These are phyloP conservation scores for Pythium phragmiticola DNA, from an alignment of 352 stramenopile species.

Conservation along the genomic window DNA sequence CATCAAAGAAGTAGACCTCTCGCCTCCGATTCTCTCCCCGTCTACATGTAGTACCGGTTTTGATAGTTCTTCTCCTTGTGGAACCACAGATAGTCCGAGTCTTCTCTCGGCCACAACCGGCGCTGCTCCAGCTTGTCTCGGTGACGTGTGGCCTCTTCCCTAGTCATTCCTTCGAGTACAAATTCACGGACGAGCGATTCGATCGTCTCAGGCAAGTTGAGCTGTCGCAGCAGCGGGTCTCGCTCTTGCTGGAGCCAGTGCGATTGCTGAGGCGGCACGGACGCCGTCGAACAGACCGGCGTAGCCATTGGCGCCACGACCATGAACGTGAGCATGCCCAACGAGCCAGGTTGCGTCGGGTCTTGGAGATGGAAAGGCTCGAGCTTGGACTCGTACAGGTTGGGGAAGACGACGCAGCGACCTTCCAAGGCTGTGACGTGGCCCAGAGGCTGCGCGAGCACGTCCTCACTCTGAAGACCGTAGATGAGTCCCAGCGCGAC, in stretches of 20 bases:
- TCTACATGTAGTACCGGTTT: background rate
- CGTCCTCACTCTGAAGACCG: slow-evolving; percentile 8
- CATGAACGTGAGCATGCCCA: slow-evolving; percentile 28
- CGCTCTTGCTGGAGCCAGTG: background rate
- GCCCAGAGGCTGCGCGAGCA: slow-evolving; percentile 24
- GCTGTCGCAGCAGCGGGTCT: background rate
- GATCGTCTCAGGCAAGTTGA: background rate
- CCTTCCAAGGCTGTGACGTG: slow-evolving; percentile 12
- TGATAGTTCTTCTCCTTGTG: background rate
- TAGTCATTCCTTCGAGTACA: background rate
- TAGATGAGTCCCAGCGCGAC: slow-evolving; percentile 19
- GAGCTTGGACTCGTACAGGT: slow-evolving; percentile 30
- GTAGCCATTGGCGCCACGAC: background rate
- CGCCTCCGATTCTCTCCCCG: background rate
- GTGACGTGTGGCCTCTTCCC: background rate
- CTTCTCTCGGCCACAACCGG: background rate
- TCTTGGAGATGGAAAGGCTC: slow-evolving; percentile 30
- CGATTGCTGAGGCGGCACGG: background rate
- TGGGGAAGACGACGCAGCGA: slow-evolving; percentile 35
- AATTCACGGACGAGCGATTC: background rate
- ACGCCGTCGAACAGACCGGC: background rate
- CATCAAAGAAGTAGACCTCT: background rate
- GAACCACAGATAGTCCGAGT: background rate
- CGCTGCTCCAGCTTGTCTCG: background rate
- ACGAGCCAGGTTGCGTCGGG: slow-evolving; percentile 17